Conservation (phyloP, 352 stramenopile species). For the Globisporangium heterothallicum region DNA sequence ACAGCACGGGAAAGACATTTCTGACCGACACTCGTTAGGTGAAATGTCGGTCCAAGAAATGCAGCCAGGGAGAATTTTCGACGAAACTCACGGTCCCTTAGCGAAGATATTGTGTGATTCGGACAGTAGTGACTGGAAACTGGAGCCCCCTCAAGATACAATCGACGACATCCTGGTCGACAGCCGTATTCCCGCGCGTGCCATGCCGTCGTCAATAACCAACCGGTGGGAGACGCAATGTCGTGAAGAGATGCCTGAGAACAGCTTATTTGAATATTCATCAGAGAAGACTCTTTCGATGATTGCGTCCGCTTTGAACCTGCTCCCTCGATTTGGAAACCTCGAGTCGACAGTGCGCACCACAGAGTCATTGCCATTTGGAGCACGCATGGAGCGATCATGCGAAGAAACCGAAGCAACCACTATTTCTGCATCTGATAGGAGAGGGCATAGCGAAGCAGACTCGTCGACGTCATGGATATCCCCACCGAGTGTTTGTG, state of each 20-base stretch:
- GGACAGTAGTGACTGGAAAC: too few relatives aligned
- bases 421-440: not conserved
- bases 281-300: conserved; percentile 24
- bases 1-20: too few relatives aligned
- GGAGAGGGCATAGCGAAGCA: not conserved
- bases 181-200: too few relatives aligned
- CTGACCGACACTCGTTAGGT: too few relatives aligned
- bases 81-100: too few relatives aligned
- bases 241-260: not conserved
- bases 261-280: conserved; percentile 29
- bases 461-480: not conserved
- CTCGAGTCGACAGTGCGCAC: conserved; percentile 1
- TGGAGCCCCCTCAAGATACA: too few relatives aligned
- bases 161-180: too few relatives aligned
- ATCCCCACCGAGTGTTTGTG: not conserved
- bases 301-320: conserved; percentile 32
- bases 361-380: not conserved
- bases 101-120: too few relatives aligned
- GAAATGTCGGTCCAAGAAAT: too few relatives aligned
- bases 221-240: too few relatives aligned
- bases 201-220: too few relatives aligned
- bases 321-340: conserved; percentile 21
- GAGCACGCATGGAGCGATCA: not conserved
- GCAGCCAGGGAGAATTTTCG: too few relatives aligned
- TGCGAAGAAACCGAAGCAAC: not conserved